phyloP scores from a whole-genome alignment of 495 filamentous ascomycete species.

The Niebla homalea region DNA sequence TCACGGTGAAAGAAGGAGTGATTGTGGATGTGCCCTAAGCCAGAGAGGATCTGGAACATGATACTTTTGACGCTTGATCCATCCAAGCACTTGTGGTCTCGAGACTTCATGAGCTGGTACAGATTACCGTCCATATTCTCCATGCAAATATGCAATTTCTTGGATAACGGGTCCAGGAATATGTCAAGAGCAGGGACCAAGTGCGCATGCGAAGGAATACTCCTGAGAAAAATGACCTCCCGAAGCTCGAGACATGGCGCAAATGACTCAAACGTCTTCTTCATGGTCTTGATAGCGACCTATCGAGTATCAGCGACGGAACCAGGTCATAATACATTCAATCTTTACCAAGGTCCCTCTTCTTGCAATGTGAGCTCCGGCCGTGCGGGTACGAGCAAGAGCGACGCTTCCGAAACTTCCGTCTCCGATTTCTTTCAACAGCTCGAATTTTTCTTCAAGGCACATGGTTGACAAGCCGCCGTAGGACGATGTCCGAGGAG shows the following conservation, averaged over 20 bases:
- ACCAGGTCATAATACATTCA: neutral
- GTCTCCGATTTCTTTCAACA: conserved; percentile 96
- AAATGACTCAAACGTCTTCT: conserved; percentile 95
- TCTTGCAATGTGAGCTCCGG: conserved; percentile 77
- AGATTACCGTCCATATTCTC: conserved; percentile 99
- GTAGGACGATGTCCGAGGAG: conserved; percentile 40
- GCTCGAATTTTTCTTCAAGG: conserved; percentile 82
- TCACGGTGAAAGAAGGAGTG: conserved; percentile 98
- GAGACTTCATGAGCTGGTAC: conserved; percentile 96
- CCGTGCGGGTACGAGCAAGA: conserved; percentile 77
- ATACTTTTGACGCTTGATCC: conserved; percentile 92
- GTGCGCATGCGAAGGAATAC: conserved; percentile 75
- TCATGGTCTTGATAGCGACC: conserved; percentile 99
- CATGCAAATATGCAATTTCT: conserved; percentile 96
- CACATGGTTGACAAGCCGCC: conserved; percentile 37
- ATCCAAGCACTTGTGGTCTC: conserved; percentile 88
- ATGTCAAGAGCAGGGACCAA: conserved; percentile 96
- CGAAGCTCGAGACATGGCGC: conserved; percentile 78
- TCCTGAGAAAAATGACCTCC: conserved; percentile 91
- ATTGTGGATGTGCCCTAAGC: conserved; percentile 92
- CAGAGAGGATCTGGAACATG: conserved; percentile 88
- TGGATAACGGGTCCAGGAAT: conserved; percentile 90
- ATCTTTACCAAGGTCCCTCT: conserved; percentile 78
- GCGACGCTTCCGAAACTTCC: conserved; percentile 96
- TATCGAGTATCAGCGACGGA: conserved; percentile 29